Base-by-base conservation (phyloP, 1,284 basidiomycete species). In the Papiliotrema fonsecae region DNA sequence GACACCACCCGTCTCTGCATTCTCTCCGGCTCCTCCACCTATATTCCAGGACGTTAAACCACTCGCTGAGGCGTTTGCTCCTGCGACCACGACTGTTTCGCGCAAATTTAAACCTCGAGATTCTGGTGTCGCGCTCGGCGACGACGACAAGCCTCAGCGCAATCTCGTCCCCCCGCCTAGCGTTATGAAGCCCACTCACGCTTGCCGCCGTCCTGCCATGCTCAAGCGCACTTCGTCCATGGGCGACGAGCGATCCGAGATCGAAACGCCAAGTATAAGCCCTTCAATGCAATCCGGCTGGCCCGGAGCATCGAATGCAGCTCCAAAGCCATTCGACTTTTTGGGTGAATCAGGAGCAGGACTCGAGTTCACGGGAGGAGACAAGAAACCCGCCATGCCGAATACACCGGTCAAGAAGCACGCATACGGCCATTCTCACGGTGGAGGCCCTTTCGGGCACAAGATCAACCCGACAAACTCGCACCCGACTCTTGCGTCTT, bases 41-140 rank as follows among this genome's bases (percentile, higher is more conserved):
- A 61, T 69, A 21, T 74, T 75, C 51, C 72, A 73, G 34, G 62
- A 73, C 37, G 67, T 74, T 47, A 73, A 71, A 49, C 74, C 74
- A n/a, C 59, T 74, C 28, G 68, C 67, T 27, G 69, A 73, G 42
- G 72, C 64, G 3, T 75, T 74, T 50, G 65, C 69, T 35, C 59
- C 62, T 19, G 55, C 64, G 6, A 45, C 45, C n/a, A 50, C 49
- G 9, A 60, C 64, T 3, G 61, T 75, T 36, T 63, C 59, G 24
- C 59, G 67, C 25, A 74, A 72, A 55, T 75, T 73, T 57, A 73
- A 71, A 51, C 67, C 69, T 5, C 56, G 72, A 45, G 72, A 73
- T 55, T 73, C 69, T 6, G 65, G 65, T 13, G 63, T 70, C 5
- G 57, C 62, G 16, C 54, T 70, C 50, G 59, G 56, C 2, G 63